Conservation (phyloP, 164 flowering plant species). For the Liriodendron chinense region DNA sequence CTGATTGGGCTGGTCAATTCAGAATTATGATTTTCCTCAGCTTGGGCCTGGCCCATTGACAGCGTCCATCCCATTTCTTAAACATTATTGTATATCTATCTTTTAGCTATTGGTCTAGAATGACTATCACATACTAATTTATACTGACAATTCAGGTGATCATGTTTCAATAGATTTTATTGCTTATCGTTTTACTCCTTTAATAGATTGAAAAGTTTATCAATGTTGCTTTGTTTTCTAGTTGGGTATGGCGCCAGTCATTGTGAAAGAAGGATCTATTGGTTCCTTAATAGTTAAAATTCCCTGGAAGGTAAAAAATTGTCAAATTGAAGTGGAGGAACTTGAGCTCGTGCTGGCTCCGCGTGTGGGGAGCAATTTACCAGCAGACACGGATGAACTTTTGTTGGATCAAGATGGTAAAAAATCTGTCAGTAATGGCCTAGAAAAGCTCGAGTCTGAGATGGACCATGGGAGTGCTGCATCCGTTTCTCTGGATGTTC, state of each 20-base stretch:
- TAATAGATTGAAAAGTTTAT: background rate
- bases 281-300: constrained; percentile 59
- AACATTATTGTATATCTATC: too few species aligned
- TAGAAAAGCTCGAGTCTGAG: constrained; percentile 34
- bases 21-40: too few species aligned
- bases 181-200: background rate
- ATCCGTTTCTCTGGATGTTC: constrained; percentile 51
- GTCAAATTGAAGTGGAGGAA: constrained; percentile 77
- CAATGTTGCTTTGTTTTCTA: constrained; percentile 24
- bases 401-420: constrained; percentile 24
- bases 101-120: too few species aligned
- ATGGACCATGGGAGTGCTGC: constrained; percentile 19
- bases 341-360: constrained; percentile 80
- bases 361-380: constrained; percentile 11
- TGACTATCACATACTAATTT: too few species aligned
- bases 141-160: too few species aligned
- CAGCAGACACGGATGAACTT: constrained; percentile 23
- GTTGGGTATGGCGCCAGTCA: constrained; percentile 56
- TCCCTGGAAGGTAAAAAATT: constrained; percentile 77
- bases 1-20: too few species aligned
- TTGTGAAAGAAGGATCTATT: constrained; percentile 85
- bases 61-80: too few species aligned
- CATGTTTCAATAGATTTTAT: background rate
- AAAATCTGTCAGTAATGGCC: constrained; percentile 13
- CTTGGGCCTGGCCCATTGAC: too few species aligned